Conservation (phyloP, 1,284 basidiomycete genomes). For the Mycosarcoma maydis region DNA sequence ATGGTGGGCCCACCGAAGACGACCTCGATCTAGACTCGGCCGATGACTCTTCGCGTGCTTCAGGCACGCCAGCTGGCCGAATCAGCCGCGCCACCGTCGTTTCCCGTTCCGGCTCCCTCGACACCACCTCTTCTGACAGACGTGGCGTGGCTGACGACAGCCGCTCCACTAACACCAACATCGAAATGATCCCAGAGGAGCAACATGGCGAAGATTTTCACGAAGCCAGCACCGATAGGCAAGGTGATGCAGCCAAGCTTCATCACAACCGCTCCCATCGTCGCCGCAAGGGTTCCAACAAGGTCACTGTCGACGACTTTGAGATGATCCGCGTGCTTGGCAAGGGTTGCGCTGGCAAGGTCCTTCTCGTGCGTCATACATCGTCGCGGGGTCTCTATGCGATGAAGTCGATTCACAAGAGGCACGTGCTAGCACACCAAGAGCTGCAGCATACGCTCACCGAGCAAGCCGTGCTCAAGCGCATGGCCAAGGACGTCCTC, state of each 20-base stretch:
- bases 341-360: constrained; percentile 66
- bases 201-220: constrained; percentile 22
- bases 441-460: constrained; percentile 66
- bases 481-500: constrained; percentile 73
- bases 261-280: constrained; percentile 13
- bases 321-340: constrained; percentile 66
- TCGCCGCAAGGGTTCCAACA: constrained; percentile 44
- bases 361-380: constrained; percentile 62
- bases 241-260: constrained; percentile 1
- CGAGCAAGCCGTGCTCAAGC: constrained; percentile 71
- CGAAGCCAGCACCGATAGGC: constrained; percentile 14
- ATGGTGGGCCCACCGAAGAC: constrained; percentile 48
- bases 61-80: constrained; percentile 19
- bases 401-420: constrained; percentile 66
- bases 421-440: constrained; percentile 66
- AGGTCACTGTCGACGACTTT: constrained; percentile 74
- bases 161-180: constrained; percentile 41
- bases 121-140: constrained; percentile 25
- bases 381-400: constrained; percentile 58
- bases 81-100: constrained; percentile 29
- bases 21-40: constrained; percentile 50
- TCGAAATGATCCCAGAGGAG: constrained; percentile 58
- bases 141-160: constrained; percentile 34
- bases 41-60: constrained; percentile 36
- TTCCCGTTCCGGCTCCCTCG: constrained; percentile 30